Base-by-base conservation (phyloP, 1,139 yeast species). In the Candida tropicalis region DNA sequence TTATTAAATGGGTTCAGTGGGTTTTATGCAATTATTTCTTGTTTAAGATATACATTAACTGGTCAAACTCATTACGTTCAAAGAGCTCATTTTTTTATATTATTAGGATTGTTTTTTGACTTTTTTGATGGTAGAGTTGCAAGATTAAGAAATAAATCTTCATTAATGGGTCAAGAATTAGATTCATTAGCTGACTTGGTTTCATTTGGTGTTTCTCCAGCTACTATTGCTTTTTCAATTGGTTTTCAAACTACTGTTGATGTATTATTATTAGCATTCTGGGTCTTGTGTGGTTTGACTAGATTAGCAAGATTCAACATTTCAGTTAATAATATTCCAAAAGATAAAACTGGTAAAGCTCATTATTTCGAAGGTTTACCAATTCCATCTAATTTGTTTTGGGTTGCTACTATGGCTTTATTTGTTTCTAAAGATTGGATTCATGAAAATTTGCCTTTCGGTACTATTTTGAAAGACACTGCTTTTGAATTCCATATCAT, bases 101-200 rank as follows among this genome's bases (percentile, higher is more conserved):
- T 88, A 15, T 73, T 91, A 55, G 99, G 99, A 5, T 79, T 91
- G 57, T 89, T 93, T 60, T 91, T 91, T 63, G 99, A 93, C 65
- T 90, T 93, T 62, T 86, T 93, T 62, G 99, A 93, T 62, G 99
- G 99, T 23, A 82, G 96, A 57, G 99, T 93, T 7, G 99, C 99
- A 5, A 79, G 99, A 56, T 78, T 93, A 70, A 81, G 97, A 68
- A 86, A 90, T 65, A 89, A 93, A 68, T 81, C 96, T 2, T 85
- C 96, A 18, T 75, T 93, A 45, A 88, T 95, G 89, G 99, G 99
- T 47, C 98, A 93, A 66, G 99, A 93, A 67, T 80, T 93, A 56
- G 99, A 93, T 62, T 89, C 97, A 1, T 77, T 93, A 57, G 99
- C 99, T 18, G 99, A 93, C 66, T 79, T 93, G 59, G 81, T 93